Percentiles rank a stretch among this genome's conserved stretches.
phyloP scores from a whole-genome alignment of 2,329 filamentous ascomycete species.

The Zymoseptoria tritici region DNA sequence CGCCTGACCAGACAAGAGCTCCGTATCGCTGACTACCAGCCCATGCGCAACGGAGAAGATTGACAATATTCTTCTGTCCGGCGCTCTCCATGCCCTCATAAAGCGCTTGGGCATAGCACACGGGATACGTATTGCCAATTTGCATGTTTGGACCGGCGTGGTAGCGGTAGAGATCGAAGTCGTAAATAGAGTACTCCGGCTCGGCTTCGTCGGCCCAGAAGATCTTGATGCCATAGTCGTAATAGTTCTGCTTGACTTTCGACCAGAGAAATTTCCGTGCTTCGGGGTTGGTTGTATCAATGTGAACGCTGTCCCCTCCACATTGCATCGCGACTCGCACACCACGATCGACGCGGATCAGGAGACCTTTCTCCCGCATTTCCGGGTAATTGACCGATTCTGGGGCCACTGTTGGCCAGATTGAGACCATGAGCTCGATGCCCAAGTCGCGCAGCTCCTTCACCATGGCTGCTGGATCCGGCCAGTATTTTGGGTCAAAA shows the following conservation, averaged over 20 bases:
- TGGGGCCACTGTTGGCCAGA: constrained; percentile 61
- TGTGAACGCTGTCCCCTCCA: constrained; percentile 52
- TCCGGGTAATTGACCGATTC: constrained; percentile 52
- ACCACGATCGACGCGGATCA: constrained; percentile 56
- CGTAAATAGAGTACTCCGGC: constrained; percentile 57
- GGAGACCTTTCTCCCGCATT: constrained; percentile 53
- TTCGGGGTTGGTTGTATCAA: constrained; percentile 56
- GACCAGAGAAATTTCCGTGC: constrained; percentile 54
- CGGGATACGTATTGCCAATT: constrained; percentile 55
- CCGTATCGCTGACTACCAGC: constrained; percentile 57
- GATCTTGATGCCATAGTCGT: constrained; percentile 52
- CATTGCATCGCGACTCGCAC: constrained; percentile 49
- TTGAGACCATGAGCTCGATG: constrained; percentile 61
- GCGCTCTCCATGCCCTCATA: constrained; percentile 50
- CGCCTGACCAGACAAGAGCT: constrained; percentile 59
- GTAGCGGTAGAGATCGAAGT: constrained; percentile 61
- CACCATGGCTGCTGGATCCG: constrained; percentile 60
- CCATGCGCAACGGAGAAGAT: constrained; percentile 52
- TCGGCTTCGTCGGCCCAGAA: constrained; percentile 67
- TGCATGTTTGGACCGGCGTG: constrained; percentile 46
- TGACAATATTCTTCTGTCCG: constrained; percentile 52
- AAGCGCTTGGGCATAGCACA: constrained; percentile 52
- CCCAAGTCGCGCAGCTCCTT: constrained; percentile 50
- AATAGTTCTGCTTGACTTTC: constrained; percentile 54
- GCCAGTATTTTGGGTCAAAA: constrained; percentile 53